A percentile compares a stretch with the other conserved stretches of the same genome.
Evolutionary conservation across 257 asterid species (phyloP).

Genomic region (Jacaranda mimosifolia): DNA sequence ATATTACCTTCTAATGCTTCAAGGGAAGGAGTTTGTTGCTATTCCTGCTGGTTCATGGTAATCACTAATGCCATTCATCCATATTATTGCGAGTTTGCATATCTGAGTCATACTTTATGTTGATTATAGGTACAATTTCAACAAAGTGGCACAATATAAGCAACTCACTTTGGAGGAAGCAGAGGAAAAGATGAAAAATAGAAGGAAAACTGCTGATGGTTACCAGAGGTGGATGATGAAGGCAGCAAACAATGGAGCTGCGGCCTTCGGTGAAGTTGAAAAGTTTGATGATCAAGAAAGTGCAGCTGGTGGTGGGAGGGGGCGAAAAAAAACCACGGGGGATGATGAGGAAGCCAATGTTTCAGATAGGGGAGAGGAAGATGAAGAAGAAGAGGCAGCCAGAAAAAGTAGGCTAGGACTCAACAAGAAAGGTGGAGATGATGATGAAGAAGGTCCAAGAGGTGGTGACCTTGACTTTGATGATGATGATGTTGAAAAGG

Average conservation of each 20-base stretch:
- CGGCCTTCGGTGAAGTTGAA: conserved; percentile 95
- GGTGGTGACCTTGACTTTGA: conserved; percentile 98
- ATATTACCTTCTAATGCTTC: conserved; percentile 94
- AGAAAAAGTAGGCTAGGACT: conserved; percentile 78
- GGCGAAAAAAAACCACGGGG: conserved; percentile 74
- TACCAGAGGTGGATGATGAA: conserved; percentile 99
- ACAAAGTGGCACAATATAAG: conserved; percentile 96
- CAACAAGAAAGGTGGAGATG: conserved; percentile 70
- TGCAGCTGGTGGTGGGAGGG: conserved; percentile 76
- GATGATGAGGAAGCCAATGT: conserved; percentile 84
- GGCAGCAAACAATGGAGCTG: conserved; percentile 92
- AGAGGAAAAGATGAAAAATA: conserved; percentile 95
- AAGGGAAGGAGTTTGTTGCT: conserved; percentile 94
- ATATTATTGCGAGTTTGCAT: conserved; percentile 13
- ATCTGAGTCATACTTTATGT: conserved; percentile 20
- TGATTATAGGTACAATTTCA: conserved; percentile 83
- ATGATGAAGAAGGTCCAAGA: conserved; percentile 97
- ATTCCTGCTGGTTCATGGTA: conserved; percentile 99
- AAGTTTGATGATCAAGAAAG: conserved; percentile 76
- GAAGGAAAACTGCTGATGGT: conserved; percentile 99
- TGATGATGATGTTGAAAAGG: conserved; percentile 95
- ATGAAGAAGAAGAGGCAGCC: conserved; percentile 85
- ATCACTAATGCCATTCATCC: conserved; percentile 23
- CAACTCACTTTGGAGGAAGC: conserved; percentile 99
- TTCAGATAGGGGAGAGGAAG: conserved; percentile 96